phyloP scores from a whole-genome alignment of 1,139 yeast genomes.

The Starmera stellimalicola region DNA sequence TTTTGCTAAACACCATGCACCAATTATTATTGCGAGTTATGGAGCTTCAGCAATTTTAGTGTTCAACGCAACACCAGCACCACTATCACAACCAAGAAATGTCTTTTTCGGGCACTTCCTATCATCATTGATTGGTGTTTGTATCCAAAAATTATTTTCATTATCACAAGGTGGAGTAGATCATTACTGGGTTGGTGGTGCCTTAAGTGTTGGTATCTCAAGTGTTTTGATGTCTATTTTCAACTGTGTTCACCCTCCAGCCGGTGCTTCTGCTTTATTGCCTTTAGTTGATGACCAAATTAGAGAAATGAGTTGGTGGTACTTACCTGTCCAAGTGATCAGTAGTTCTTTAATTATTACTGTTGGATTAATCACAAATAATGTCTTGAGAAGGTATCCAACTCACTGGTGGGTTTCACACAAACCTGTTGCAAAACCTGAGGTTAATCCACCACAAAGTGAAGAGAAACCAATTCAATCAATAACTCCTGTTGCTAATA shows the following conservation, averaged over 20 bases:
- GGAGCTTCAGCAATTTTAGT: slow-evolving; percentile 61
- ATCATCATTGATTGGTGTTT: slow-evolving; percentile 44
- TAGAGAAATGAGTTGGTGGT: slow-evolving; percentile 58
- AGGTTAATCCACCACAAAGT: slow-evolving; percentile 3
- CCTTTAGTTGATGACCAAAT: slow-evolving; percentile 43
- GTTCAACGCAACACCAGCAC: slow-evolving; percentile 47
- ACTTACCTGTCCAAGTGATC: slow-evolving; percentile 47
- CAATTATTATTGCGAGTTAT: slow-evolving; percentile 48
- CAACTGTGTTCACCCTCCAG: slow-evolving; percentile 64
- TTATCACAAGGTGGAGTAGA: slow-evolving; percentile 30
- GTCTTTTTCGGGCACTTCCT: slow-evolving; percentile 49
- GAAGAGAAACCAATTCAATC: too few relatives aligned
- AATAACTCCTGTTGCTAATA: too few relatives aligned
- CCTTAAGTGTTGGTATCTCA: slow-evolving; percentile 47
- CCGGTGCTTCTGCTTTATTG: slow-evolving; percentile 62
- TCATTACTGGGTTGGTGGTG: slow-evolving; percentile 53
- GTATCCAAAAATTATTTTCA: slow-evolving; percentile 45
- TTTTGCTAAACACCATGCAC: slow-evolving; percentile 37
- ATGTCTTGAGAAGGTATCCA: slow-evolving; percentile 47
- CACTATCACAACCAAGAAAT: slow-evolving; percentile 62
- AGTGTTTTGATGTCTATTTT: slow-evolving; percentile 48
- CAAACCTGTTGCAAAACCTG: slow-evolving; percentile 1
- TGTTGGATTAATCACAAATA: slow-evolving; percentile 49
- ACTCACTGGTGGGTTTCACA: slow-evolving; percentile 54
- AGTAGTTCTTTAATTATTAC: slow-evolving; percentile 40